Base-by-base conservation (phyloP, 2,329 filamentous ascomycete species). In the Cladobotryum protrusum region DNA sequence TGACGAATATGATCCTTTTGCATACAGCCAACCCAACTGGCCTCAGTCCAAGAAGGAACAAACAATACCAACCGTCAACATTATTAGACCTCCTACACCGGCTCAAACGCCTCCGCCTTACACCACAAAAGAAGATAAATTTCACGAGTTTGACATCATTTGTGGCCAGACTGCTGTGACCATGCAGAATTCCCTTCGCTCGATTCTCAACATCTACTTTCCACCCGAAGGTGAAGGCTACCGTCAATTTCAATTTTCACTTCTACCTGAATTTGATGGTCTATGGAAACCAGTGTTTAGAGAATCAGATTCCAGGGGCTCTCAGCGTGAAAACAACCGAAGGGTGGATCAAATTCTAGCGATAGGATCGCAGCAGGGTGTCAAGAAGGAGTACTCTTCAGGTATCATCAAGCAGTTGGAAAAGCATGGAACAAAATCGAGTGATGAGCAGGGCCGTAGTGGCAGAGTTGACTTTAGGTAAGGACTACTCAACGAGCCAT, bases 391-490 rank as follows among this genome's bases (percentile, higher is more conserved):
- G 2, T 77, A 79, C 44, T 65, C 74, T 5, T 65, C 70, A 2
- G 65, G 70, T 5, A 69, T 84, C 8, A 72, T 70, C 3, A 70
- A 72, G 1, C 74, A 75, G 48, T 61, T 85, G 11, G 80, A 83
- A 56, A 75, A 72, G 48, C 64, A 83, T 4, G 81, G 79, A 0
- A 69, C 64, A 6, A 77, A 77, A 52, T 63, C 71, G 0, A 73
- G 67, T 43, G 76, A 51, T 32, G 48, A 77, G 1, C 59, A 71
- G 9, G 76, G 71, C 15, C 73, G 76, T 36, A 81, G 75, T 52
- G 79, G 77, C 14, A 73, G 75, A 35, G 61, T 85, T n/a, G 78
- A 84, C 58, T 67, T 85, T 29, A 73, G 78, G 78, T 82, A 67
- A 52, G 70, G 57, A 3, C 36, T n/a, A 12, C 42, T 13, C 15